phyloP scores from a whole-genome alignment of 2,329 filamentous ascomycete species.

The Pseudogymnoascus sp. region DNA sequence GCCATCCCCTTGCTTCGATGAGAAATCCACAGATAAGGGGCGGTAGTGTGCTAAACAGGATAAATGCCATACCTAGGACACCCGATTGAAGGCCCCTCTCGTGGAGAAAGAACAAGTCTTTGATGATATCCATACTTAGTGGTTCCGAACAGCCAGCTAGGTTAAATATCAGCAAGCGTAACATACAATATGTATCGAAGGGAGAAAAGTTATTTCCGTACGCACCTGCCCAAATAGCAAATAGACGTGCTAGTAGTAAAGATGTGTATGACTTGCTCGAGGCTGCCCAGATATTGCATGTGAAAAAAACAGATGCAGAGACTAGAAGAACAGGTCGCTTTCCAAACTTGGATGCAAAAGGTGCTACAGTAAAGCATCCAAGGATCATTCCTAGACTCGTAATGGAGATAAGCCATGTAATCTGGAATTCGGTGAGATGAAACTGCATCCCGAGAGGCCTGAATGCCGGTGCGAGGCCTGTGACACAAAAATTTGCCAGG shows the following conservation, averaged over 20 bases:
- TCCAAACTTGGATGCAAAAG: background rate
- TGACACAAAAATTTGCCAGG: background rate
- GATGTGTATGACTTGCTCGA: background rate
- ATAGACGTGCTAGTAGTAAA: background rate
- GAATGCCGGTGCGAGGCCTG: background rate
- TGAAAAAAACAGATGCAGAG: background rate
- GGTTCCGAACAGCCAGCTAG: background rate
- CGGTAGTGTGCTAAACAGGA: constrained; percentile 7
- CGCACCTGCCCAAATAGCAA: background rate
- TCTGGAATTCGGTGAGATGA: background rate
- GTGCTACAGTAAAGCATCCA: background rate
- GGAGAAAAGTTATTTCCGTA: background rate
- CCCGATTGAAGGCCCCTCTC: constrained; percentile 9
- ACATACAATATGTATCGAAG: too few species aligned
- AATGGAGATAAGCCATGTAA: background rate
- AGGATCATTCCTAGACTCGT: background rate
- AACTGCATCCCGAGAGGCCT: background rate
- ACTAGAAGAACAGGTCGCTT: background rate
- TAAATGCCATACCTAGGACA: constrained; percentile 6
- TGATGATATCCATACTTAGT: background rate
- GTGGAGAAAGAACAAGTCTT: constrained; percentile 13
- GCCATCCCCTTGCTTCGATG: constrained; percentile 5
- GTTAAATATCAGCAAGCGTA: too few species aligned
- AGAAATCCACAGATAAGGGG: constrained; percentile 10
- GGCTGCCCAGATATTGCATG: background rate